These are phyloP conservation scores for Suhomyces terraborum DNA, from an alignment of 1,139 yeast species.

Conservation along the genomic window DNA sequence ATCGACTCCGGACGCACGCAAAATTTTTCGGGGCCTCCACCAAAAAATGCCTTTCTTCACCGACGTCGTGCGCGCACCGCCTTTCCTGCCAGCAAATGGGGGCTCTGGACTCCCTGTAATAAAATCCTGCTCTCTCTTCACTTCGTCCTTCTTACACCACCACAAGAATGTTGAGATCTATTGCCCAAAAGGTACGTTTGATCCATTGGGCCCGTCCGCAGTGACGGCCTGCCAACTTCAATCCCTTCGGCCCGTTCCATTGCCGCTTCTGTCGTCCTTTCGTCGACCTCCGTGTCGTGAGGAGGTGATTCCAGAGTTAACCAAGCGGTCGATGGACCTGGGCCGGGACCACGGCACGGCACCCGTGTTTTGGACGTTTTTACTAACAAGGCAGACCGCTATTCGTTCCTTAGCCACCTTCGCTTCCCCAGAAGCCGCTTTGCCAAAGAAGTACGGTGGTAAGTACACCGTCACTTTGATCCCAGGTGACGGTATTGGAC, in stretches of 20 bases:
- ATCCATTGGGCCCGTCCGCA: neutral
- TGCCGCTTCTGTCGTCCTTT: neutral
- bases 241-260: neutral
- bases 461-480: conserved; percentile 88
- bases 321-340: neutral
- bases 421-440: conserved; percentile 58
- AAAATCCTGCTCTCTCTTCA: conserved; percentile 13
- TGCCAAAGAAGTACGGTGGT: conserved; percentile 94
- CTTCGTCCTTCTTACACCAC: conserved; percentile 10
- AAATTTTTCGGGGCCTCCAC: conserved; percentile 9
- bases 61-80: conserved; percentile 13
- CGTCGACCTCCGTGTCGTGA: neutral
- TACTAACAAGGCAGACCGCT: conserved; percentile 27
- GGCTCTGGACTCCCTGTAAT: conserved; percentile 12
- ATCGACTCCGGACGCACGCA: conserved; percentile 8
- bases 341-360: no score
- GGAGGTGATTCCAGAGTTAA: neutral
- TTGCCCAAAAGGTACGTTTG: conserved; percentile 31
- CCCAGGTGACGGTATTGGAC: conserved; percentile 98
- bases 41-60: conserved; percentile 2
- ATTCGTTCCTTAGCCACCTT: conserved; percentile 52
- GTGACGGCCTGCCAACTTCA: neutral
- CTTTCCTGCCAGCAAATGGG: conserved; percentile 11
- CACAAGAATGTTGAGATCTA: conserved; percentile 29
- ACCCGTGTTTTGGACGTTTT: no score